Conservation (phyloP, 495 filamentous ascomycete genomes). For the Neurospora sp. region DNA sequence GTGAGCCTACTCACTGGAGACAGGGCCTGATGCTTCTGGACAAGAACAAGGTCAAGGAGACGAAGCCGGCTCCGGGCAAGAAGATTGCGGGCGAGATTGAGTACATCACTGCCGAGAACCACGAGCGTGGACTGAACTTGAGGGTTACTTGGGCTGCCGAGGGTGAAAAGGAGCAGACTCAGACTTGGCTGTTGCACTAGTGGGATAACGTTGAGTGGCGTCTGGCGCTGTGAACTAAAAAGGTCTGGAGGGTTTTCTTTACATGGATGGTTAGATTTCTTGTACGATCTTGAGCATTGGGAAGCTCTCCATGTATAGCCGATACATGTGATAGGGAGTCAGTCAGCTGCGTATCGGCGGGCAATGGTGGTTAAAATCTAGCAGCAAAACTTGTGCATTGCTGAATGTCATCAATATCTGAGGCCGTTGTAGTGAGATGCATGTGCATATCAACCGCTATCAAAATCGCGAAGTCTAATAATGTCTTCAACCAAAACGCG, state of each 20-base stretch:
- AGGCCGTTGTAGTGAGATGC: background rate
- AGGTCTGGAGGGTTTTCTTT: background rate
- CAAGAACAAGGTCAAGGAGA: slow-evolving; percentile 20
- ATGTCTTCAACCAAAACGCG: background rate
- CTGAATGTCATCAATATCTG: background rate
- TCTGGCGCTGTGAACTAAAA: background rate
- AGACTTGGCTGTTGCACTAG: slow-evolving; percentile 35
- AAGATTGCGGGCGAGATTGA: slow-evolving; percentile 35
- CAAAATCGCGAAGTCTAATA: background rate
- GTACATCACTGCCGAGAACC: slow-evolving; percentile 36
- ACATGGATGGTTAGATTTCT: background rate
- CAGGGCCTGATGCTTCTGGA: slow-evolving; percentile 53
- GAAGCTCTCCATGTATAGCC: background rate
- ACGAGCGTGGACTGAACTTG: slow-evolving; percentile 37
- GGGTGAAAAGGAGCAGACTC: slow-evolving; percentile 23
- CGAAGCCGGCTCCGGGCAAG: slow-evolving; percentile 16
- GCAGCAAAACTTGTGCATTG: background rate
- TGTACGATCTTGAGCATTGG: background rate
- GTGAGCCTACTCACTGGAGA: slow-evolving; percentile 78
- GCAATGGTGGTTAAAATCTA: background rate
- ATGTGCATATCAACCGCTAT: background rate
- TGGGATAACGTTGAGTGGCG: background rate
- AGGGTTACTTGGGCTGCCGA: slow-evolving; percentile 31
- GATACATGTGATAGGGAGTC: background rate
- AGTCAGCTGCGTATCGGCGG: background rate